Conservation (phyloP, 2,329 filamentous ascomycete genomes). For the Xylaria sp. region DNA sequence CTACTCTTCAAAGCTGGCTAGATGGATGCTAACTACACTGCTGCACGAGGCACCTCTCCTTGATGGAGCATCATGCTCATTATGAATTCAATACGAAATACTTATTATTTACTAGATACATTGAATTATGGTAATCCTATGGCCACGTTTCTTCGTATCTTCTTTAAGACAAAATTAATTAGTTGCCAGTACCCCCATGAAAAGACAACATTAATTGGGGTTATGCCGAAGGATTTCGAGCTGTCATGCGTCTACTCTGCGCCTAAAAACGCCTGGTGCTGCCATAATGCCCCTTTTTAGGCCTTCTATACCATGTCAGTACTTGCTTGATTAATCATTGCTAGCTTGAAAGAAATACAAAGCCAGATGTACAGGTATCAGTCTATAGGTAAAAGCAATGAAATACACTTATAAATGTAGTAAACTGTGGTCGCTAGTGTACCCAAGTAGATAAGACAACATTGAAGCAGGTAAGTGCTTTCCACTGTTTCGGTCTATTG, state of each 20-base stretch:
- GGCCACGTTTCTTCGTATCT: neutral
- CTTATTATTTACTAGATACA: too few species aligned
- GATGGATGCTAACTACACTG: too few species aligned
- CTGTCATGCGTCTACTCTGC: neutral
- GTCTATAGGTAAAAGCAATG: too few species aligned
- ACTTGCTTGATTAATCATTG: neutral
- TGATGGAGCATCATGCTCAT: too few species aligned
- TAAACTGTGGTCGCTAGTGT: too few species aligned
- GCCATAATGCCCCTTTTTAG: conserved; percentile 8
- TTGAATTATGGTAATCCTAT: too few species aligned
- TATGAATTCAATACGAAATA: too few species aligned
- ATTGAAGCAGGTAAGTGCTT: neutral
- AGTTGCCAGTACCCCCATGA: too few species aligned
- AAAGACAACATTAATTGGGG: neutral
- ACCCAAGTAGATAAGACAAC: too few species aligned
- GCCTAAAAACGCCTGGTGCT: neutral
- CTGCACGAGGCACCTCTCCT: too few species aligned
- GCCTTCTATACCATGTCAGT: neutral
- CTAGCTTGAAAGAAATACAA: conserved; percentile 5
- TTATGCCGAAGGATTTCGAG: neutral
- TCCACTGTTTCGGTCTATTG: neutral
- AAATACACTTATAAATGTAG: too few species aligned
- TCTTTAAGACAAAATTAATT: neutral
- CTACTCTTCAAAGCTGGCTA: neutral
- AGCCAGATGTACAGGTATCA: too few species aligned